Evolutionary conservation across 83 land plant genomes (phyloP), one percentile per base, ranked within the genome.

Genomic region (Larix sibirica): DNA sequence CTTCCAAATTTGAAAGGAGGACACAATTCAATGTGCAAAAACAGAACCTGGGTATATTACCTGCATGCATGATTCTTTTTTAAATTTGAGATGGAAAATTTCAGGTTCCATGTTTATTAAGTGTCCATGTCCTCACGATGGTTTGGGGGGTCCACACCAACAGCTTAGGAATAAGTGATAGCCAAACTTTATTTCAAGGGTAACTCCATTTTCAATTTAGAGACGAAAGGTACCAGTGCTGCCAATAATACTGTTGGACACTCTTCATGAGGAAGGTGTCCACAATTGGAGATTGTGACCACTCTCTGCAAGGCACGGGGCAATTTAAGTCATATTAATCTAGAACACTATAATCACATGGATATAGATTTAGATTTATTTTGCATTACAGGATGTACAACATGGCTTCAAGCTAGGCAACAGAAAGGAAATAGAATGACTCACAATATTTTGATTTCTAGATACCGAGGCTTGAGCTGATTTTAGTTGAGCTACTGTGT

Each of bases 391-490:
- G 56, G 23, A 42, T 21, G 28, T 5, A 21, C 47, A 14, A 21
- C 44, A 74, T 38, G 50, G 28, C 56, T 47, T 73, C 16, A 73
- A 23, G 58, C 58, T 74, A 44, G 18, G 21, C 65, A 28, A 42
- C 14, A 18, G 58, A 26, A 74, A 13, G 16, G 13, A 54, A 16
- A 54, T 54, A 3, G 59, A 54, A 13, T 54, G 18, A 28, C 87
- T 31, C 79, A 86, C 87, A 69, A 86, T 83, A 66, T 77, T 23
- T 64, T 85, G 86, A 31, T 81, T 80, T 78, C 59, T 77, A 18
- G 84, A 80, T 67, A 87, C 83, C 7, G 78, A 80, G 26, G 67
- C 18, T 76, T 87, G 87, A 58, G 84, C 81, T 64, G 87, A 65
- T 50, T 77, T 81, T 3, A 87, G 47, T 14, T 83, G 87, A 76